Evolutionary conservation across 2,329 filamentous ascomycete genomes (phyloP).

Genomic region (Leptographium radiaticola): DNA sequence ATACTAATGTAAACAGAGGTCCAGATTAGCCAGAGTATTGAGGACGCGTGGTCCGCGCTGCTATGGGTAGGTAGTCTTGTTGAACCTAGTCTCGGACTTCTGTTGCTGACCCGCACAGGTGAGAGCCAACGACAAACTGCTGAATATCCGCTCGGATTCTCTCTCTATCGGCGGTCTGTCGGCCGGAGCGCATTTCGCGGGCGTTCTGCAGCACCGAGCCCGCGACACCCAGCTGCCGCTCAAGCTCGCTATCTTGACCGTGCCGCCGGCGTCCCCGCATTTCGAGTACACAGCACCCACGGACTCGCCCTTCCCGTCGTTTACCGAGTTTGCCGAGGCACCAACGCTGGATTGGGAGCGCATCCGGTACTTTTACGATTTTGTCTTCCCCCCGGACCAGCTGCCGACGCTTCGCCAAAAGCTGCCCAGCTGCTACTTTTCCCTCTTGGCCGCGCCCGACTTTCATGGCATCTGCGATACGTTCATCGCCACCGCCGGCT

Average conservation of each 20-base stretch:
- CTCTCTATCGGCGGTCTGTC: constrained; percentile 26
- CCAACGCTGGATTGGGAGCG: constrained; percentile 33
- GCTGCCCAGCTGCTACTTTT: neutral
- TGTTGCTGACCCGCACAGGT: constrained; percentile 9
- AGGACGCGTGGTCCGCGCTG: constrained; percentile 24
- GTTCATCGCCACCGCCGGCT: neutral
- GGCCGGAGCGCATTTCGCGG: constrained; percentile 30
- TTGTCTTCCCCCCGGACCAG: neutral
- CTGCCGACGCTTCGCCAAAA: neutral
- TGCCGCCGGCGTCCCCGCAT: constrained; percentile 15
- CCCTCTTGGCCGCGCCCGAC: neutral
- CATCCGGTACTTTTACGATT: constrained; percentile 21
- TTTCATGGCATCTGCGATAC: neutral
- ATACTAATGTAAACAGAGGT: neutral
- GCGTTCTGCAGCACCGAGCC: constrained; percentile 23
- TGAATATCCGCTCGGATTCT: constrained; percentile 20
- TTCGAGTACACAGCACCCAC: constrained; percentile 19
- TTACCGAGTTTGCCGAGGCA: constrained; percentile 14
- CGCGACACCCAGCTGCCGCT: constrained; percentile 24
- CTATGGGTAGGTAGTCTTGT: constrained; percentile 18
- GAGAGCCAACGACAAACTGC: constrained; percentile 13
- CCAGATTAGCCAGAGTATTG: constrained; percentile 16
- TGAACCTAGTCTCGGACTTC: neutral
- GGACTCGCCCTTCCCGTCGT: constrained; percentile 18
- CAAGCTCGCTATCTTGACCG: constrained; percentile 20